A percentile compares a stretch with the other conserved stretches of the same genome.
Conservation (phyloP, 768 basidiomycete species). For the Brasilioporus rufonigricans region DNA sequence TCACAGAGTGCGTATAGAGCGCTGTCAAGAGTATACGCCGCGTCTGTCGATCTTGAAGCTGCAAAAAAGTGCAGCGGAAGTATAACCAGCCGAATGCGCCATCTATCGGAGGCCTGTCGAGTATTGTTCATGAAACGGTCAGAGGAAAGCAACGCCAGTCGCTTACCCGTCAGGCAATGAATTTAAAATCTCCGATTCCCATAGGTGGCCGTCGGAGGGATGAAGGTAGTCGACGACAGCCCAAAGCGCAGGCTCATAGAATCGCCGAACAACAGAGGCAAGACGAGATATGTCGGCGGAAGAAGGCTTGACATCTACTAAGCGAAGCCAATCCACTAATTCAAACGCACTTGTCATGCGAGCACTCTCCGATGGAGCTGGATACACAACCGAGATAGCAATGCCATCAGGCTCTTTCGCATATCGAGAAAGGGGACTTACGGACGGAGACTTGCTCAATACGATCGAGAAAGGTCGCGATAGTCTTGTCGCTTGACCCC, state of each 20-base stretch:
- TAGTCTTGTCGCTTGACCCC: constrained; percentile 8
- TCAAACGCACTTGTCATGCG: constrained; percentile 46
- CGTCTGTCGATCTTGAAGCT: constrained; percentile 17
- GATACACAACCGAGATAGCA: not conserved
- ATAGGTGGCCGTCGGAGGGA: constrained; percentile 42
- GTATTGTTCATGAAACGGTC: not conserved
- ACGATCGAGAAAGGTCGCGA: constrained; percentile 44
- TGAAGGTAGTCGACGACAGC: constrained; percentile 44
- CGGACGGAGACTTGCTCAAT: constrained; percentile 45
- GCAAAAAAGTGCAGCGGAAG: constrained; percentile 29
- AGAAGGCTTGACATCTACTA: constrained; percentile 38
- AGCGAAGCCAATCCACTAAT: constrained; percentile 63
- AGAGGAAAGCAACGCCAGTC: not conserved
- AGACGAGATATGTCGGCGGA: constrained; percentile 42
- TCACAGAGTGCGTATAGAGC: constrained; percentile 28
- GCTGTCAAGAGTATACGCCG: constrained; percentile 37
- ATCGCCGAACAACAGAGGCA: constrained; percentile 35
- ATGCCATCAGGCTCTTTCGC: not conserved
- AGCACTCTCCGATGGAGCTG: constrained; percentile 38
- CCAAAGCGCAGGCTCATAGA: constrained; percentile 42
- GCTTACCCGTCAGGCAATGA: constrained; percentile 29
- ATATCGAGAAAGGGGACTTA: constrained; percentile 32
- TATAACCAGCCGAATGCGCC: constrained; percentile 47
- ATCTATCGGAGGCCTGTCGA: constrained; percentile 12
- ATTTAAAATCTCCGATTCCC: constrained; percentile 31